These are phyloP conservation scores for Apiotrichum sp. DNA, from an alignment of 1,284 basidiomycete genomes.

Conservation along the genomic window DNA sequence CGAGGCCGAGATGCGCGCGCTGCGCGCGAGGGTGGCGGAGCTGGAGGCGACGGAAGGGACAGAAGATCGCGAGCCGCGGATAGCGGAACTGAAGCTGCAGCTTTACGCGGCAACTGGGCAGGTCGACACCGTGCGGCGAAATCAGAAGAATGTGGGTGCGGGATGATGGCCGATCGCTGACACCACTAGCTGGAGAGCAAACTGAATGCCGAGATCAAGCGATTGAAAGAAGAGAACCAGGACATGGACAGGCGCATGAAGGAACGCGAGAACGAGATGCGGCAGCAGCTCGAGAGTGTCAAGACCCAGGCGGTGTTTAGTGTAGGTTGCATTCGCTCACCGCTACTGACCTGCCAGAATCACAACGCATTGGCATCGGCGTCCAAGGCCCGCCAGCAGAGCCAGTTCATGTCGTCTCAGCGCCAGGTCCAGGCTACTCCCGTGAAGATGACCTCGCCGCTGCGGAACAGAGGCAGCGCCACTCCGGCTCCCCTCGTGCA, in stretches of 20 bases:
- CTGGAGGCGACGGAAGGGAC: not conserved
- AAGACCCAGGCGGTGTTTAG: constrained; percentile 41
- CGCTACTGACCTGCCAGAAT: constrained; percentile 9
- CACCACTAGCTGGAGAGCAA: constrained; percentile 4
- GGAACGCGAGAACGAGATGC: constrained; percentile 26
- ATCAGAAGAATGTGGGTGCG: constrained; percentile 27
- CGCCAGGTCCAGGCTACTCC: constrained; percentile 6
- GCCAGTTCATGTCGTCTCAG: constrained; percentile 15
- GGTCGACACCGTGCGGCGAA: constrained; percentile 27
- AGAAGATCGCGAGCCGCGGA: not conserved
- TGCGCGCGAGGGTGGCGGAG: constrained; percentile 4
- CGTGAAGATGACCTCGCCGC: constrained; percentile 5
- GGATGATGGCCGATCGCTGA: not conserved
- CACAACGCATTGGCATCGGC: constrained; percentile 17
- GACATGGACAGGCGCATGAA: constrained; percentile 30
- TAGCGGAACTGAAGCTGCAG: constrained; percentile 20
- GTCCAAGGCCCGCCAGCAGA: constrained; percentile 17
- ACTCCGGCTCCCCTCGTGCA: constrained; percentile 20
- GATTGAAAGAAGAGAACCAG: constrained; percentile 15
- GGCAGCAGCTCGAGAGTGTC: constrained; percentile 43
- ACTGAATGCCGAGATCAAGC: constrained; percentile 20
- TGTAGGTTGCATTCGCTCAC: constrained; percentile 16
- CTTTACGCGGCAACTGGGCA: constrained; percentile 34
- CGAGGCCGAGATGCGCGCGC: constrained; percentile 6
- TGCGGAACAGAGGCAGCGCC: constrained; percentile 6